Evolutionary conservation across 768 basidiomycete genomes (phyloP).

Genomic region (Pleurotus eryngii): DNA sequence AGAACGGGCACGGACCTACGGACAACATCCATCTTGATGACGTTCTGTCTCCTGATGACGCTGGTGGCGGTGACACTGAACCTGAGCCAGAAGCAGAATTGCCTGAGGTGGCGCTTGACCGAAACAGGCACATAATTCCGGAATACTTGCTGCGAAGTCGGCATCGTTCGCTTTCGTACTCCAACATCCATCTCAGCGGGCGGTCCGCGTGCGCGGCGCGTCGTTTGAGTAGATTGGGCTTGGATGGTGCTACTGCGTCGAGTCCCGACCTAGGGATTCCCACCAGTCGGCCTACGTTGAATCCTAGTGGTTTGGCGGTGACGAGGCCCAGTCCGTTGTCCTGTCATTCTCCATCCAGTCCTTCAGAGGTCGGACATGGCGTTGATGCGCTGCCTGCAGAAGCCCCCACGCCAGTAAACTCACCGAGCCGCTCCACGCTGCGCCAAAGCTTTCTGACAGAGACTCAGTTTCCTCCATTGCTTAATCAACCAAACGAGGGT

Average conservation of each 20-base stretch:
- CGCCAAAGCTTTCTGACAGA: constrained; percentile 24
- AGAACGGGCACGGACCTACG: neutral
- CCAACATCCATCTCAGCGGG: constrained; percentile 34
- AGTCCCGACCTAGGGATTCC: constrained; percentile 61
- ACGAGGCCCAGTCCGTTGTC: constrained; percentile 37
- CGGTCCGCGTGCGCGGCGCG: constrained; percentile 20
- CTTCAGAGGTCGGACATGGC: constrained; percentile 24
- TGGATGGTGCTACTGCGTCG: constrained; percentile 58
- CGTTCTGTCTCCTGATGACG: constrained; percentile 19
- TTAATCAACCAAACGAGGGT: neutral
- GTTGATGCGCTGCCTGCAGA: constrained; percentile 18
- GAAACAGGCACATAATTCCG: constrained; percentile 93
- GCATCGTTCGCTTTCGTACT: constrained; percentile 48
- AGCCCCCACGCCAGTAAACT: constrained; percentile 50
- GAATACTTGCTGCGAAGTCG: constrained; percentile 77
- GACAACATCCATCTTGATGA: constrained; percentile 2
- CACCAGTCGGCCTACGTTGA: constrained; percentile 10
- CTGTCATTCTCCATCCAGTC: constrained; percentile 33
- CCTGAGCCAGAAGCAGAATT: constrained; percentile 73
- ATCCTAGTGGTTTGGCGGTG: constrained; percentile 13
- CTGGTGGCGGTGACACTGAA: constrained; percentile 35
- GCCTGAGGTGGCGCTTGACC: constrained; percentile 91
- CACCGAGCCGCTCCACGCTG: constrained; percentile 31
- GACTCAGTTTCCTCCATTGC: neutral
- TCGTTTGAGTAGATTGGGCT: neutral